Conservation (phyloP, 176 grass and related monocot genomes). For the Echinochloa phyllopogon region DNA sequence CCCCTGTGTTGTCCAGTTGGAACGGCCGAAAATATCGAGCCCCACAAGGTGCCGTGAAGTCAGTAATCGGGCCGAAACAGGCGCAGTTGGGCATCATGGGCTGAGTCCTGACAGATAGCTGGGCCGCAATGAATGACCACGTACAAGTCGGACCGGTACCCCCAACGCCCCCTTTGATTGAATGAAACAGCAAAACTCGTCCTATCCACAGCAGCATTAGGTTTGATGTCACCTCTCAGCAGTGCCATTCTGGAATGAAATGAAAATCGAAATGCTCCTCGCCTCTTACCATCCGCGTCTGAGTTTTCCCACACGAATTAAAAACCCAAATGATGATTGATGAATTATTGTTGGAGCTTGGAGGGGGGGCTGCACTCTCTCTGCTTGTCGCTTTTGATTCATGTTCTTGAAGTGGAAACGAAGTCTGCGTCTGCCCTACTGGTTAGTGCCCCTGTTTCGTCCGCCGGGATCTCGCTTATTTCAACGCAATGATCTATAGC, state of each 20-base stretch:
- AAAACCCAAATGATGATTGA: not conserved
- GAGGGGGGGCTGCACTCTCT: not conserved
- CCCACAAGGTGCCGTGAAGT: not conserved
- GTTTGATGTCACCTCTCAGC: not conserved
- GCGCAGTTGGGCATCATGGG: not conserved
- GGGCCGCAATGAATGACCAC: constrained; percentile 6
- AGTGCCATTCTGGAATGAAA: not conserved
- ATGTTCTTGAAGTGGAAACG: constrained; percentile 15
- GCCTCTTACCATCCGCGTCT: not conserved
- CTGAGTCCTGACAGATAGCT: not conserved
- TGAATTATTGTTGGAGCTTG: not conserved
- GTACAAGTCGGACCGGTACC: not conserved
- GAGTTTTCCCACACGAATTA: not conserved
- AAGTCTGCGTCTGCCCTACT: not conserved
- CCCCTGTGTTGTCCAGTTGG: not conserved
- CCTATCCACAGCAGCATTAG: not conserved
- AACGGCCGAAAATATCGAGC: not conserved
- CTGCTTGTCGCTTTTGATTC: not conserved
- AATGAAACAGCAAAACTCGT: not conserved
- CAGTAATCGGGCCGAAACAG: constrained; percentile 10
- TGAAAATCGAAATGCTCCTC: not conserved
- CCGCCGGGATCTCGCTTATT: not conserved
- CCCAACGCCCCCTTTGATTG: too few species aligned
- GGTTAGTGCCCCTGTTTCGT: not conserved
- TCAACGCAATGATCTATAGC: not conserved